These are phyloP conservation scores for Leishmania guyanensis DNA, from an alignment of 208 protist genomes.

Conservation along the genomic window DNA sequence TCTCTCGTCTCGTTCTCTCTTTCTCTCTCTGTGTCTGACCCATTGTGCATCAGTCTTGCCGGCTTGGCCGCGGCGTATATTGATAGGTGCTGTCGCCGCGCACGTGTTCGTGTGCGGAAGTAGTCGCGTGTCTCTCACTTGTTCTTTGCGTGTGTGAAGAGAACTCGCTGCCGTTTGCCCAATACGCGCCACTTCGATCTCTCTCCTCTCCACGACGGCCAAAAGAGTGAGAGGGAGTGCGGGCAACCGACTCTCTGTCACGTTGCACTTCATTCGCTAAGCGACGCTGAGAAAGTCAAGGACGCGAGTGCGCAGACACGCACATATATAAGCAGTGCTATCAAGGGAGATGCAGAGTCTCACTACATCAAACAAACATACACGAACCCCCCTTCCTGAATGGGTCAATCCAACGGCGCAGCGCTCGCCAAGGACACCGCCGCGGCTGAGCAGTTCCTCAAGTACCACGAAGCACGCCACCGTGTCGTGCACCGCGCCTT, in stretches of 20 bases:
- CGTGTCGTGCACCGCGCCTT: slow-evolving; percentile 64
- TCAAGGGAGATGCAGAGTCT: neutral
- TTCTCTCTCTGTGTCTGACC: neutral
- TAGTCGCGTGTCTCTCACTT: neutral
- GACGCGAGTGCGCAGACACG: neutral
- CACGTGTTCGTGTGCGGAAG: neutral
- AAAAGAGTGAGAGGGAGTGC: neutral
- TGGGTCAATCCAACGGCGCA: slow-evolving; percentile 71
- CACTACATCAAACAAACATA: neutral
- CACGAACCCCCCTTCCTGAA: slow-evolving; percentile 21
- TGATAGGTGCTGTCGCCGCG: neutral
- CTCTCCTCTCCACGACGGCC: neutral
- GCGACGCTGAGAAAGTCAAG: neutral
- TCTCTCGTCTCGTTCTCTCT: neutral
- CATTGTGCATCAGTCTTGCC: neutral
- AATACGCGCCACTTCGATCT: neutral
- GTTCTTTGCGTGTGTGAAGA: neutral
- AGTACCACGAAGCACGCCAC: slow-evolving; percentile 66
- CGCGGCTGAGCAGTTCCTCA: slow-evolving; percentile 69
- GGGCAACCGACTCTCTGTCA: neutral
- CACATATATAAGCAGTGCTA: neutral
- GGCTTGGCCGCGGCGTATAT: neutral
- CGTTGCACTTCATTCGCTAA: neutral
- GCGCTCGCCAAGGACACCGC: slow-evolving; percentile 70
- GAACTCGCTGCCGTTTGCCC: neutral